Percentiles rank a stretch among this genome's conserved stretches.
Conservation (phyloP, 2,329 filamentous ascomycete genomes). For the Teratosphaeriaceae sp. region DNA sequence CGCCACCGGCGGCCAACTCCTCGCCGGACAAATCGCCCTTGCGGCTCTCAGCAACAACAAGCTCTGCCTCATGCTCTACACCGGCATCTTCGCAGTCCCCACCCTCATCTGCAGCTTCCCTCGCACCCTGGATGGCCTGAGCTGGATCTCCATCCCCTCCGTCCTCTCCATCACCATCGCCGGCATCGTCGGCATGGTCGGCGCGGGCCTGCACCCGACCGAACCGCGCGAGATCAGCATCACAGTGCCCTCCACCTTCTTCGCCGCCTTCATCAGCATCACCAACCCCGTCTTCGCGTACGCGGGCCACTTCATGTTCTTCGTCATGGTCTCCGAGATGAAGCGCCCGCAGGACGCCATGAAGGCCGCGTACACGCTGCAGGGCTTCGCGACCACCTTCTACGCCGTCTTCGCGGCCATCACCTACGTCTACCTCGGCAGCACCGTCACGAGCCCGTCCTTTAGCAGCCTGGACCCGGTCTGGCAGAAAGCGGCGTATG, state of each 20-base stretch:
- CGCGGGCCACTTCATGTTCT: slow-evolving; percentile 59
- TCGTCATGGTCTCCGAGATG: slow-evolving; percentile 59
- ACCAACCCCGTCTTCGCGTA: slow-evolving; percentile 64
- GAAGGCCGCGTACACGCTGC: slow-evolving; percentile 56
- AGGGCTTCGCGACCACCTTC: slow-evolving; percentile 52
- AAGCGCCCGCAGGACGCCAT: slow-evolving; percentile 54
- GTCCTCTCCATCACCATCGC: slow-evolving; percentile 57
- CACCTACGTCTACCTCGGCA: slow-evolving; percentile 60
- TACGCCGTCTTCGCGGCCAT: slow-evolving; percentile 60
- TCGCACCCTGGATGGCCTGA: slow-evolving; percentile 22
- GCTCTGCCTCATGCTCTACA: slow-evolving; percentile 45
- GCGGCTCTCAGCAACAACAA: slow-evolving; percentile 39
- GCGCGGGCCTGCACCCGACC: slow-evolving; percentile 49
- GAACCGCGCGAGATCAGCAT: slow-evolving; percentile 15
- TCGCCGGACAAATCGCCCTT: slow-evolving; percentile 47
- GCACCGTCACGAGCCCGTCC: slow-evolving; percentile 56
- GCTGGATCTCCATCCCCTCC: slow-evolving; percentile 44
- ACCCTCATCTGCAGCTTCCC: slow-evolving; percentile 9
- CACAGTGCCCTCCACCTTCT: slow-evolving; percentile 31
- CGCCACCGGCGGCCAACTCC: slow-evolving; percentile 44
- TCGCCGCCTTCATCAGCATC: slow-evolving; percentile 55
- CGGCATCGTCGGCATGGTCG: slow-evolving; percentile 53
- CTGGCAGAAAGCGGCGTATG: slow-evolving; percentile 59
- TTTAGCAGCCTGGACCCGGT: slow-evolving; percentile 52
- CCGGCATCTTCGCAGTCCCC: slow-evolving; percentile 45